Evolutionary conservation across 495 filamentous ascomycete species (phyloP).

Genomic region (Peziza echinospora): DNA sequence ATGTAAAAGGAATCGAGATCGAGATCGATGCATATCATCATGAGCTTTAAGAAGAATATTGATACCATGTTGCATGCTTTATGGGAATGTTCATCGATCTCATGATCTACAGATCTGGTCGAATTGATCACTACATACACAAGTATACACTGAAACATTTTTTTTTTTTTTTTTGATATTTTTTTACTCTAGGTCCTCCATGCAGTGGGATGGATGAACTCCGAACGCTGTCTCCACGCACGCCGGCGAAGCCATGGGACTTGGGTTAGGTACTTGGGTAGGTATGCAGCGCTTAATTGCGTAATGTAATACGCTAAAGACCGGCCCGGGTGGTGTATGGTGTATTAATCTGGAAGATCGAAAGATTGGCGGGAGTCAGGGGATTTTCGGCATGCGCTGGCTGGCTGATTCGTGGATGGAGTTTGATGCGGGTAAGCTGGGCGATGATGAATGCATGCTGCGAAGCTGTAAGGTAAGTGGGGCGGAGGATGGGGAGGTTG

Average conservation of each 20-base stretch:
- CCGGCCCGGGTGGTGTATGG: constrained; percentile 46
- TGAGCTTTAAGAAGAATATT: no score
- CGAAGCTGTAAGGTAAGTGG: constrained; percentile 42
- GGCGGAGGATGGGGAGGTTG: background rate
- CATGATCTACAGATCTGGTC: no score
- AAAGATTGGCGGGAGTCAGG: no score
- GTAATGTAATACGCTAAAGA: constrained; percentile 47
- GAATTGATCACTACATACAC: no score
- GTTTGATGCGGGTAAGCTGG: constrained; percentile 55
- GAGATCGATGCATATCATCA: no score
- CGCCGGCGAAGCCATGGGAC: constrained; percentile 50
- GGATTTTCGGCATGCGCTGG: constrained; percentile 49
- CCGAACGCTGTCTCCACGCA: constrained; percentile 55
- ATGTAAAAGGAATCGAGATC: no score
- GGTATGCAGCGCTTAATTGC: constrained; percentile 43
- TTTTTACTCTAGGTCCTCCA: constrained; percentile 34
- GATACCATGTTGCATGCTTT: no score
- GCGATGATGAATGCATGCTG: constrained; percentile 55
- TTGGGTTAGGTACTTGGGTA: no score
- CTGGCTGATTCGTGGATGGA: constrained; percentile 57
- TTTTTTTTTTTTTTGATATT: background rate
- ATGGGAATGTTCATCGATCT: no score
- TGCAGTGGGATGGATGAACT: constrained; percentile 76
- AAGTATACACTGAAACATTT: no score
- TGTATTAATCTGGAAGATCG: constrained; percentile 49